Evolutionary conservation across 2,329 filamentous ascomycete species (phyloP), one percentile per base, ranked within the genome.

Genomic region (Monilinia fructigena): DNA sequence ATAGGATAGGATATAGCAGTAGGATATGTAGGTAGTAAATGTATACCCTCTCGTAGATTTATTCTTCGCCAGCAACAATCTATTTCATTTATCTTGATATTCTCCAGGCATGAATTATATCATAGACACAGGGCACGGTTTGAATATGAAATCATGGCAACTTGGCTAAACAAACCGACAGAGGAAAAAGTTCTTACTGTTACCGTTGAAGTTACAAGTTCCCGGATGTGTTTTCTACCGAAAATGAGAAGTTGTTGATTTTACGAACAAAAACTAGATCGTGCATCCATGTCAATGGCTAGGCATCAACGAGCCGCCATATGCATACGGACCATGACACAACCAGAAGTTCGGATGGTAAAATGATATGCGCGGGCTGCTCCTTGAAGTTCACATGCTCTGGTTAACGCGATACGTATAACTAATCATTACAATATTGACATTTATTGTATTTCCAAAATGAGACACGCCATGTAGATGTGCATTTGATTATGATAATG

Each of bases 11-110:
- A 38, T 50, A 50, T 50, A 20, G 45, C 14, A 50, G n/a, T 38
- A 50, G 28, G n/a, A 38, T 61, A 50, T 61, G 20, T 40, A 38
- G 45, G 45, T 48, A 61, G 58, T 28, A 38, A 61, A 50, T 61
- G 35, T 48, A 38, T 35, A 18, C n/a, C 1, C 31, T 61, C 35
- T 42, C 20, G 1, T 52, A 20, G 20, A 38, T 35, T 2, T 61
- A 18, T 35, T 23, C 4, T 18, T 12, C 28, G 14, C 35, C 7
- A 28, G 28, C 28, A 16, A 26, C 10, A 47, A 47, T 26, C 3
- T 5, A n/a, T n/a, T 48, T n/a, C 18, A 23, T 50, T 50, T 5
- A 26, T 26, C 47, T 4, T 12, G 4, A 20, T n/a, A 23, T 11
- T 11, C 3, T 50, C 38, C 11, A 40, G 11, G 11, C 38, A 40